Conservation (phyloP, 495 filamentous ascomycete species). For the Xylaria longipes region DNA sequence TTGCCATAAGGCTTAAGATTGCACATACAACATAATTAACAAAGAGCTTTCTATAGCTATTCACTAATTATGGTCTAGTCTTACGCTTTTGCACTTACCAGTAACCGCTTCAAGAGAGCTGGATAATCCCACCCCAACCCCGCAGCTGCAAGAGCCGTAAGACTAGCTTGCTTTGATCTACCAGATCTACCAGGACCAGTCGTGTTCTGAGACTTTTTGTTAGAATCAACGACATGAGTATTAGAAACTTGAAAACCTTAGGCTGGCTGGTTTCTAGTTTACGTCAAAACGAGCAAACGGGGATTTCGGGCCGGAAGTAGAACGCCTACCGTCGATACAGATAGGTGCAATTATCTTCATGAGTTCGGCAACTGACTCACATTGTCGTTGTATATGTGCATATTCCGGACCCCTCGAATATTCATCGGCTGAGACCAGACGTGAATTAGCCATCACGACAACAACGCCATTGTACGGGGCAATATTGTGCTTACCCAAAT, state of each 20-base stretch:
- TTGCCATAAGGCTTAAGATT: neutral
- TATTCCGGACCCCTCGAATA: neutral
- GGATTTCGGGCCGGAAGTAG: conserved; percentile 23
- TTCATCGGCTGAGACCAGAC: neutral
- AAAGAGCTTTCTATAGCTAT: neutral
- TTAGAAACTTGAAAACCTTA: neutral
- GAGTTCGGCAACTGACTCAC: conserved; percentile 7
- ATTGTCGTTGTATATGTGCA: conserved; percentile 6
- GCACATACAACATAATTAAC: too few species aligned
- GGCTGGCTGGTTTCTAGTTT: conserved; percentile 50
- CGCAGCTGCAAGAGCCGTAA: conserved; percentile 21
- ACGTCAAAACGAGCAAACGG: conserved; percentile 51
- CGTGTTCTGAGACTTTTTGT: conserved; percentile 26
- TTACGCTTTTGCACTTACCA: too few species aligned
- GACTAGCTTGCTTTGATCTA: conserved; percentile 28
- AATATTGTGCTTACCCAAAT: conserved; percentile 41
- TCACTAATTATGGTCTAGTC: too few species aligned
- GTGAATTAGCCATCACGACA: neutral
- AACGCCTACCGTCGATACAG: conserved; percentile 45
- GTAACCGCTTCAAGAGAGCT: conserved; percentile 13
- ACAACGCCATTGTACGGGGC: neutral
- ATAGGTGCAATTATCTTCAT: conserved; percentile 31
- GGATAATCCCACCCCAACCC: conserved; percentile 29
- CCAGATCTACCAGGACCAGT: conserved; percentile 29
- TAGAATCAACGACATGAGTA: neutral